A percentile compares a stretch with the other conserved stretches of the same genome.
phyloP scores from a whole-genome alignment of 768 basidiomycete genomes.

The Paxillus ammoniavirescens region DNA sequence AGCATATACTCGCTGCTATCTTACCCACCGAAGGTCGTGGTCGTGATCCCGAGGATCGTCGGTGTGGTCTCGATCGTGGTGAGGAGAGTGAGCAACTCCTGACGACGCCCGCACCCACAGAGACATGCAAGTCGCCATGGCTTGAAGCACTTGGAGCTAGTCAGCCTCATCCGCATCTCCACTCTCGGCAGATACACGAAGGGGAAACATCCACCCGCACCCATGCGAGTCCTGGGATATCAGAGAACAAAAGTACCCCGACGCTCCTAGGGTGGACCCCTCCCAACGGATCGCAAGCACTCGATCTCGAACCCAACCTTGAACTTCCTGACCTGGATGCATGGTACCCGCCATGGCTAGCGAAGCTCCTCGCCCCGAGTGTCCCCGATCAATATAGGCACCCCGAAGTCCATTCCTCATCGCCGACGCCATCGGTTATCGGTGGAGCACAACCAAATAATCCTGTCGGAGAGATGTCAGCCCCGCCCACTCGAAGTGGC shows the following conservation, averaged over 20 bases:
- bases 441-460: not conserved
- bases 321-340: constrained; percentile 5
- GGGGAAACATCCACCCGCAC: not conserved
- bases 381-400: not conserved
- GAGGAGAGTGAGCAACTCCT: not conserved
- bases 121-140: not conserved
- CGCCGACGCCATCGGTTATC: not conserved
- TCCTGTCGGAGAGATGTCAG: not conserved
- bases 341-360: constrained; percentile 8
- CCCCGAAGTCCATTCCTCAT: not conserved
- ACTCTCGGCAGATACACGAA: not conserved
- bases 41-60: not conserved
- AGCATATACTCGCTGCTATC: constrained; percentile 18
- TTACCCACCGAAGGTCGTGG: constrained; percentile 3
- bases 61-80: not conserved
- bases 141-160: not conserved
- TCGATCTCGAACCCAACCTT: constrained; percentile 24
- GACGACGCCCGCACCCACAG: not conserved
- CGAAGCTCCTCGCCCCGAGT: not conserved
- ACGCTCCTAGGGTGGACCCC: constrained; percentile 26
- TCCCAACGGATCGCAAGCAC: constrained; percentile 21
- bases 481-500: not conserved
- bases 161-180: not conserved
- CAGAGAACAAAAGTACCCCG: not conserved
- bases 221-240: not conserved